phyloP scores from a whole-genome alignment of 768 basidiomycete species.

The Psilocybe tampanensis region DNA sequence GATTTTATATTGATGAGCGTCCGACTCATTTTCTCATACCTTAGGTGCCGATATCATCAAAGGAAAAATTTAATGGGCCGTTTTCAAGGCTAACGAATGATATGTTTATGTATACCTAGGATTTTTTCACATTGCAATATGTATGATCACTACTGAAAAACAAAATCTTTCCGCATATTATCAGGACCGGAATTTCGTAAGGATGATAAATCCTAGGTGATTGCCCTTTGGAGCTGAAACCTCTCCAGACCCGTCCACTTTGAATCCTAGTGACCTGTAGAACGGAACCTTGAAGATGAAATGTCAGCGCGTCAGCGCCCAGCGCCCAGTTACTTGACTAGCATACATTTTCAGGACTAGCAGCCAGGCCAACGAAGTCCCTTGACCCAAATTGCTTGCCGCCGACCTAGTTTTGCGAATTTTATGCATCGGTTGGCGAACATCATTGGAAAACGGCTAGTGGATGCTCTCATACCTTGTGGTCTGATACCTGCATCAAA shows the following conservation, averaged over 20 bases:
- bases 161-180: neutral
- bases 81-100: too few relatives aligned
- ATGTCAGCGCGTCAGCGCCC: neutral
- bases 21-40: neutral
- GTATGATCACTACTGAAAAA: neutral
- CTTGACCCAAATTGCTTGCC: neutral
- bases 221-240: neutral
- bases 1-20: neutral
- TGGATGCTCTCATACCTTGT: neutral
- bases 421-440: neutral
- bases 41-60: slow-evolving; percentile 5
- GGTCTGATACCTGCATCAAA: neutral
- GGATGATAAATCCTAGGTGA: neutral
- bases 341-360: neutral
- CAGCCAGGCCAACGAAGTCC: neutral
- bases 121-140: too few relatives aligned
- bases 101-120: too few relatives aligned
- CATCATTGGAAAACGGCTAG: neutral
- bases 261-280: neutral
- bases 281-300: neutral
- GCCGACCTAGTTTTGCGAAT: neutral
- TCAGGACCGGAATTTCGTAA: neutral
- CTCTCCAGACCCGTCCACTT: neutral
- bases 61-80: neutral
- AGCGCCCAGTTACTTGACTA: too few relatives aligned